Evolutionary conservation across 2,329 filamentous ascomycete genomes (phyloP), one percentile per base, ranked within the genome.

Genomic region (Fusarium xylarioides): DNA sequence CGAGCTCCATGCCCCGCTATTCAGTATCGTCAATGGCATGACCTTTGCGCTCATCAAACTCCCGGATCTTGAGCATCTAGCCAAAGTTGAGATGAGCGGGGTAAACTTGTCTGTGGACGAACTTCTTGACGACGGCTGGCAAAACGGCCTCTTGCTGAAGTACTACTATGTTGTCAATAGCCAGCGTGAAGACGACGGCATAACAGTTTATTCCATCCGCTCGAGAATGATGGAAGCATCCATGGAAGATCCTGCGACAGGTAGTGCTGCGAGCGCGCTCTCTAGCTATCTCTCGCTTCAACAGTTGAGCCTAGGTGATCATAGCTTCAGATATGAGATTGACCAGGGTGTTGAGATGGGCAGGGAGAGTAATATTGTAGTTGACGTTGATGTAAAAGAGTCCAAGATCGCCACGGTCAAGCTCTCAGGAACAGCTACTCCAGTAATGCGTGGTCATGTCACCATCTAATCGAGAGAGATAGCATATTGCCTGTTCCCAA

Each of bases 11-110:
- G 84, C 86, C 14, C 86, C 87, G 19, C 77, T 89, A 23, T 86
- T 90, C 63, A 91, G 88, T 71, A 89, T 95, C 50, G 92, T 94
- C 40, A 89, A 89, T 49, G 93, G 93, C 53, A 92, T 95, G 91
- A 89, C 89, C 2, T 95, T 94, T 80, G 81, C 90, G n/a, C 86
- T 93, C 37, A 84, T 92, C 19, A 83, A 88, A 73, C 83, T 96
- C 28, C 84, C 88, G 0, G 86, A 85, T 60, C 80, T 93, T 15
- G 89, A 90, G 35, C 85, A 87, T 12, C 84, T 95, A 23, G 85
- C 82, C 10, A 74, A 80, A 18, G 82, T 85, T 7, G 73, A 81
- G 35, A 73, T 74, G 7, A 76, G 79, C 38, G 74, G 76, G 35
- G 77, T 83, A 18, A 76, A 84, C 46, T 80, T 85, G 72, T 75